Base-by-base conservation (phyloP, 169 alveolate species). In the Eimeria acervulina region DNA sequence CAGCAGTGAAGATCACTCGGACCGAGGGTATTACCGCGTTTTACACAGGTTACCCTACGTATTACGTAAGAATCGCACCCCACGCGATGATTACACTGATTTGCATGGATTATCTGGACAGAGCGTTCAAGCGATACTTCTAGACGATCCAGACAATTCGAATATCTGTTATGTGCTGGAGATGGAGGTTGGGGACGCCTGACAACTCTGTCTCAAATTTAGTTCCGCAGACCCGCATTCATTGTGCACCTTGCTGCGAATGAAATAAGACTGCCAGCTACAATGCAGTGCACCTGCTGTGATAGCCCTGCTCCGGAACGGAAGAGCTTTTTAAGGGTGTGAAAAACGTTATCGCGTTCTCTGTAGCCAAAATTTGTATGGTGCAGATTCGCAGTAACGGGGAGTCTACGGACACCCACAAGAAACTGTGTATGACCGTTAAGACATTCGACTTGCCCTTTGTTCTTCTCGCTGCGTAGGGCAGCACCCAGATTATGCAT, bases 21-120 rank as follows among this genome's bases (percentile, higher is more conserved):
- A 96, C 97, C 85, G 99, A 99, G 61, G 99, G 99, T 1, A 95
- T 98, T 21, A 51, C 95, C 59, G 98, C 99, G 59, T 98, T 99
- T 92, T 99, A 99, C 97, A 98, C 99, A 42, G 99, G 99, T 47
- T 98, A 98, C 97, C 97, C 99, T 61, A 99, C 99, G 26, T 99
- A 98, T 97, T 98, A 98, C 95, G 97, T 98, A 38, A 98, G 99
- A 84, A 98, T 99, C 28, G 99, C 99, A 15, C 99, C 99, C 1
- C 99, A 99, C 93, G 99, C 99, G 19, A 98, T 98, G 98, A 98
- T 99, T 52, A 98, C 99, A 4, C 97, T 98, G 72, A 97, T 99
- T 21, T 90, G 98, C 61, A 94, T 98, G 97, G 99, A 99, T 83
- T 98, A 92, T 38, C 85, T 92, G 66, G 88, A 92, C 61, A 76